Conservation (phyloP, 192 early-diverging fungal genomes). For the Phycomyces nitens region DNA sequence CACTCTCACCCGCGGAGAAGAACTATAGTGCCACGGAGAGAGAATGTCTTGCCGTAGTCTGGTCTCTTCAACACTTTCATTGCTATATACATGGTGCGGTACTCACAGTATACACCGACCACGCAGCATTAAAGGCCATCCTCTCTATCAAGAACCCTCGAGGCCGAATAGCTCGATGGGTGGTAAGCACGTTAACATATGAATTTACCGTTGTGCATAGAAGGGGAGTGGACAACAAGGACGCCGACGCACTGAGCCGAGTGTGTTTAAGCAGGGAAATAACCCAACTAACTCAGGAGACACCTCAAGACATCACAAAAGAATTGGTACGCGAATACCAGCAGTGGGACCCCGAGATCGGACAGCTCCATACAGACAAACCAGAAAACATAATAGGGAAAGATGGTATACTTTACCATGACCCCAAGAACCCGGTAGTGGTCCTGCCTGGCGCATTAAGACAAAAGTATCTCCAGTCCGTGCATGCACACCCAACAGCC, state of each 20-base stretch:
- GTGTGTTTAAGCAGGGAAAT: no score
- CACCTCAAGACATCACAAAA: background rate
- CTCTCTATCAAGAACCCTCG: constrained; percentile 16
- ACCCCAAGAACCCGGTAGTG: no score
- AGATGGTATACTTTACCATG: no score
- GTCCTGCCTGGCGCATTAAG: no score
- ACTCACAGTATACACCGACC: constrained; percentile 26
- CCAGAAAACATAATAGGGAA: no score
- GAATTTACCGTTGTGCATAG: background rate
- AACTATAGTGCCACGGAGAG: constrained; percentile 38
- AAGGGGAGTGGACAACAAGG: background rate
- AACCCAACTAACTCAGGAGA: no score
- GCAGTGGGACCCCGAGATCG: background rate
- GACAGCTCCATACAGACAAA: no score
- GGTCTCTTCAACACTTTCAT: constrained; percentile 20
- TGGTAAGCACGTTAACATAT: background rate
- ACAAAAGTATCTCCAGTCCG: no score
- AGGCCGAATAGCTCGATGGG: constrained; percentile 36
- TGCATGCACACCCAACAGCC: no score
- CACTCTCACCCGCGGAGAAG: constrained; percentile 13
- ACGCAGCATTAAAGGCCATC: constrained; percentile 34
- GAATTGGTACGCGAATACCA: background rate
- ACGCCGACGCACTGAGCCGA: constrained; percentile 2
- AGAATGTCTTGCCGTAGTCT: constrained; percentile 32
- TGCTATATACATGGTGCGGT: constrained; percentile 27